Base-by-base conservation (phyloP, 1,139 yeast species). In the Kluyveromyces sp. region DNA sequence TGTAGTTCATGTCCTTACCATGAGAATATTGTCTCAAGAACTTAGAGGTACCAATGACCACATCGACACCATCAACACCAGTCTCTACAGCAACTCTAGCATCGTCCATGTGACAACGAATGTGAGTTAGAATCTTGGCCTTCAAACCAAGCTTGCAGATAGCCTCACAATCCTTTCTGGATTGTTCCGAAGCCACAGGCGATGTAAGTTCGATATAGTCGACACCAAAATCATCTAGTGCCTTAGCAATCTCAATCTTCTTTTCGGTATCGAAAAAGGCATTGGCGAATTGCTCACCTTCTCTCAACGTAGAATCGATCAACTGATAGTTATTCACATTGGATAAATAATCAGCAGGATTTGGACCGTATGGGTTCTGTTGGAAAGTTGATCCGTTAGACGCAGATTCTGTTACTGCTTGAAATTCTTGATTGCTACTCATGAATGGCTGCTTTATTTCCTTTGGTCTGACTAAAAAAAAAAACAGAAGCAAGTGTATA, bases 41-140 rank as follows among this genome's bases (percentile, higher is more conserved):
- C 68, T 87, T 96, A 25, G 97, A 90, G 30, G 98, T 92, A 56
- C 97, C 98, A 70, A 92, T 92, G 47, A 92, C 97, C 45, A 92
- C 97, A 71, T 92, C 97, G 50, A 92, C 97, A 70, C 98, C 98
- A 66, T 92, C 97, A 50, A 92, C 97, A 66, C 98, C 97, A 41
- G 97, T 92, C 65, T 88, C 90, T 33, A 92, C 98, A 3, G 98
- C 98, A 49, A 92, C 86, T 65, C 84, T 78, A 53, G 97, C 98
- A 63, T 92, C 98, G 67, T 92, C 97, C 97, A 92, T 90, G 69
- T 90, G 97, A 70, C 98, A 92, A 72, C 97, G 81, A 60, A 90
- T 90, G 67, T 90, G 97, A 30, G 83, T 78, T 60, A 90, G 78
- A 54, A 90, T 88, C 74, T 92, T 92, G 55, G 97, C 94, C 73